Conservation (phyloP, 345 rosid species). For the Trapa bicornis region DNA sequence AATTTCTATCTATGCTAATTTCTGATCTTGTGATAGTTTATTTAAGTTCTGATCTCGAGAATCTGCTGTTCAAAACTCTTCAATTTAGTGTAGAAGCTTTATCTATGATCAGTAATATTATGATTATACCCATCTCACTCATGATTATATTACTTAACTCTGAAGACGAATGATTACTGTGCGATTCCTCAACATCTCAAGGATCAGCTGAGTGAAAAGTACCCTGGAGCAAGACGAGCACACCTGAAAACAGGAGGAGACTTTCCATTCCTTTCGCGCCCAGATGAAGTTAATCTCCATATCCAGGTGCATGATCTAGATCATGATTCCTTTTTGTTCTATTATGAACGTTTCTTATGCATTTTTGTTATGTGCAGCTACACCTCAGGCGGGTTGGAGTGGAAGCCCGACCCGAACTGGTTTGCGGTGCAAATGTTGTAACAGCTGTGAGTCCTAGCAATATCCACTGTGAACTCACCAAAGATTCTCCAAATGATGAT, state of each 20-base stretch:
- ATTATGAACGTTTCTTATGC: neutral
- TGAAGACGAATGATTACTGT: slow-evolving; percentile 85
- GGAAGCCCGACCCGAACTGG: slow-evolving; percentile 66
- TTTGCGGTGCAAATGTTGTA: slow-evolving; percentile 36
- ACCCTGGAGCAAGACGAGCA: slow-evolving; percentile 88
- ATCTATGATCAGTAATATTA: neutral
- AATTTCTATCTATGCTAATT: neutral
- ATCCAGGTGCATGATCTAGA: slow-evolving; percentile 46
- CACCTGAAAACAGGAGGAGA: slow-evolving; percentile 86
- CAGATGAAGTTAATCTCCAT: slow-evolving; percentile 96
- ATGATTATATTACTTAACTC: neutral
- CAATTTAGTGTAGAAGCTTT: neutral
- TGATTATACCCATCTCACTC: neutral
- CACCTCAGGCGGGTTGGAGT: slow-evolving; percentile 87
- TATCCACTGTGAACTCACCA: slow-evolving; percentile 29
- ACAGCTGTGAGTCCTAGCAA: slow-evolving; percentile 37
- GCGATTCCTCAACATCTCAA: slow-evolving; percentile 77
- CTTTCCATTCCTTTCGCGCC: slow-evolving; percentile 91
- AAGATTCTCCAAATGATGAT: slow-evolving; percentile 19
- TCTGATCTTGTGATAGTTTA: neutral
- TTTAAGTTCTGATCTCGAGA: neutral
- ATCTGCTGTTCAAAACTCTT: neutral
- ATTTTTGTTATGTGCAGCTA: slow-evolving; percentile 31
- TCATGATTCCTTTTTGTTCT: neutral
- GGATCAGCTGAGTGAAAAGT: slow-evolving; percentile 78